These are phyloP conservation scores for Hypoxylon sp. DNA, from an alignment of 2,329 filamentous ascomycete genomes.

Conservation along the genomic window DNA sequence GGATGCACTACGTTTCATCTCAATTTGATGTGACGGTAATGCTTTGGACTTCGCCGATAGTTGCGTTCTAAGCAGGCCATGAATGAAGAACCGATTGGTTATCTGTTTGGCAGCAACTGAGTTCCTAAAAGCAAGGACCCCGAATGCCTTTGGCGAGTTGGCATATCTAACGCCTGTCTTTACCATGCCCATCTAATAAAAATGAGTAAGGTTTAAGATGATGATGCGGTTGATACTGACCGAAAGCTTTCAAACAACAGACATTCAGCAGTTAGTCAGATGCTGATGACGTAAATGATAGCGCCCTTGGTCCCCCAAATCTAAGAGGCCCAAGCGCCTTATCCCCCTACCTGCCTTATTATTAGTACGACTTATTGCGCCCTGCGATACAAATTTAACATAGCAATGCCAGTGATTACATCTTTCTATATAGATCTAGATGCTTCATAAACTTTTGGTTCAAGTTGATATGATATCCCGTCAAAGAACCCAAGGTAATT, in stretches of 20 bases:
- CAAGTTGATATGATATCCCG: no score
- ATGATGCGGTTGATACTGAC: background rate
- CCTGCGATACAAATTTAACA: no score
- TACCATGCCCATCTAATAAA: conserved; percentile 23
- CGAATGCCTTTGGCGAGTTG: conserved; percentile 10
- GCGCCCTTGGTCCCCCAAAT: conserved; percentile 2
- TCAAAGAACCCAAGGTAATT: no score
- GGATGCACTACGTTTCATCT: conserved; percentile 51
- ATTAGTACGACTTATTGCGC: no score
- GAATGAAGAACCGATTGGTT: background rate
- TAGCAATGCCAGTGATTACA: no score
- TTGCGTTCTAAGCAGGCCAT: background rate
- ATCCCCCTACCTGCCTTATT: no score
- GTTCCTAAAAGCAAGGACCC: background rate
- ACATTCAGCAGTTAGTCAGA: conserved; percentile 5
- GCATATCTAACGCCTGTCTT: conserved; percentile 12
- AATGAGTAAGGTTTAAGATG: background rate
- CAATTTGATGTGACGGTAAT: conserved; percentile 8
- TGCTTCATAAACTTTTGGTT: no score
- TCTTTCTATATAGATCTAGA: no score
- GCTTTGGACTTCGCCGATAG: background rate
- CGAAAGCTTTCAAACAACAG: background rate
- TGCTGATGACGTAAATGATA: conserved; percentile 44
- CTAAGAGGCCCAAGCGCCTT: background rate
- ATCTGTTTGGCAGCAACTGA: conserved; percentile 11